Percentiles rank a stretch among this genome's conserved stretches.
These are phyloP conservation scores for Antrodiella citrinella DNA, from an alignment of 768 basidiomycete genomes.

Conservation along the genomic window DNA sequence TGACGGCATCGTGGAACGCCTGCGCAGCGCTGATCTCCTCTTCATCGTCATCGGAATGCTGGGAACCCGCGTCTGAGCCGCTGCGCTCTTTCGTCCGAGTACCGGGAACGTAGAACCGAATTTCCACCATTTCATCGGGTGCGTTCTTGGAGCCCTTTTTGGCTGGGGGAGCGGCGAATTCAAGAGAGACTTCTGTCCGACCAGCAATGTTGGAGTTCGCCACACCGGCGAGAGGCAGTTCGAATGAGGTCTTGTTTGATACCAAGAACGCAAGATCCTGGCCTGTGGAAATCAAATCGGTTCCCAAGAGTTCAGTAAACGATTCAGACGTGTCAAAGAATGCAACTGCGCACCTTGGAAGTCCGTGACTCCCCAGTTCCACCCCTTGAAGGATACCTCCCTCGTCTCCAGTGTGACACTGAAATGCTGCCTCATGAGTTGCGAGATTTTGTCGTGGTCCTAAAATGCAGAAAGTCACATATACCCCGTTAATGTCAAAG, in stretches of 20 bases:
- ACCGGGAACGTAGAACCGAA: slow-evolving; percentile 93
- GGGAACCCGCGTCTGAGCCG: slow-evolving; percentile 66
- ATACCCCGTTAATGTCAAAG: slow-evolving; percentile 1
- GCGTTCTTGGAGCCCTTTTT: slow-evolving; percentile 36
- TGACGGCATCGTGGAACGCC: slow-evolving; percentile 92
- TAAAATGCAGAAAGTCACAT: slow-evolving; percentile 22
- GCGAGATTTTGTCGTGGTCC: slow-evolving; percentile 86
- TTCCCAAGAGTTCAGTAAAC: too few relatives aligned
- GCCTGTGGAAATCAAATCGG: too few relatives aligned
- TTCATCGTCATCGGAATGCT: slow-evolving; percentile 64
- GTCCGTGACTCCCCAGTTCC: slow-evolving; percentile 97
- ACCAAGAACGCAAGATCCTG: slow-evolving; percentile 89
- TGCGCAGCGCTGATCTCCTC: slow-evolving; percentile 90
- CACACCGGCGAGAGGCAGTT: slow-evolving; percentile 77
- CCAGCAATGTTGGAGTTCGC: slow-evolving; percentile 98
- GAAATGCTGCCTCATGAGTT: slow-evolving; percentile 82
- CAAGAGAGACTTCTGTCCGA: slow-evolving; percentile 97
- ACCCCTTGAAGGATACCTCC: slow-evolving; percentile 87
- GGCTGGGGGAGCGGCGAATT: slow-evolving; percentile 59
- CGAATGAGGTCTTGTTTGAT: slow-evolving; percentile 82
- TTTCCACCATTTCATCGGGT: slow-evolving; percentile 88
- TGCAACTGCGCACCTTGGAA: slow-evolving; percentile 63
- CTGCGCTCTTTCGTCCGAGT: slow-evolving; percentile 46
- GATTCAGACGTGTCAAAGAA: too few relatives aligned
- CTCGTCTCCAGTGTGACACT: slow-evolving; percentile 75